A percentile compares a stretch with the other conserved stretches of the same genome.
phyloP scores from a whole-genome alignment of 768 basidiomycete genomes.

The Asterophora lycoperdoides region DNA sequence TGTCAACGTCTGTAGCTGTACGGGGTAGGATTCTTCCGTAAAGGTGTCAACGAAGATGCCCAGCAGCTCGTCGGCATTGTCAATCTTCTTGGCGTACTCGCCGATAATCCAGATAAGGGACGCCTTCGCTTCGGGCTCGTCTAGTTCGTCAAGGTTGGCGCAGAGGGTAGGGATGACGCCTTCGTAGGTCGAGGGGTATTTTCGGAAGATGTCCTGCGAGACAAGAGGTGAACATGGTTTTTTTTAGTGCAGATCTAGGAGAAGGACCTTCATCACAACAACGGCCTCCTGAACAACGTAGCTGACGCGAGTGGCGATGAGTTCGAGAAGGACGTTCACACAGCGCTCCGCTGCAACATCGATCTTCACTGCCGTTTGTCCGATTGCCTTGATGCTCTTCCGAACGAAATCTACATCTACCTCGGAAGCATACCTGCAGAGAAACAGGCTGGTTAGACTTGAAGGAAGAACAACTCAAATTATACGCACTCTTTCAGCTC shows the following conservation, averaged over 20 bases:
- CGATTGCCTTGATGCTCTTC: constrained; percentile 92
- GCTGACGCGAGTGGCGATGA: constrained; percentile 90
- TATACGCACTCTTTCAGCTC: constrained; percentile 87
- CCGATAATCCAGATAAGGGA: constrained; percentile 99
- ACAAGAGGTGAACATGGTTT: not conserved
- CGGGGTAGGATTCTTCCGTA: constrained; percentile 89
- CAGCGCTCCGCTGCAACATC: constrained; percentile 91
- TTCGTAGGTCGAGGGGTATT: constrained; percentile 95
- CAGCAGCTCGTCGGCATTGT: constrained; percentile 92
- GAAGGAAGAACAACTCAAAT: not conserved
- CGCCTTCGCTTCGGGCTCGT: constrained; percentile 97
- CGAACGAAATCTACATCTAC: constrained; percentile 98
- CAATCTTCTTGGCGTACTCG: constrained; percentile 96
- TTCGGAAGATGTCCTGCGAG: constrained; percentile 90
- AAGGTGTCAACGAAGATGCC: constrained; percentile 89
- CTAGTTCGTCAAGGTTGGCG: constrained; percentile 91
- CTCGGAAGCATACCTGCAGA: constrained; percentile 83
- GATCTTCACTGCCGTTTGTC: constrained; percentile 94
- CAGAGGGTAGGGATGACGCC: constrained; percentile 95
- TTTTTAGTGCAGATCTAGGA: not conserved
- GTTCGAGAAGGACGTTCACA: constrained; percentile 87
- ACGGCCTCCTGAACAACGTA: constrained; percentile 99
- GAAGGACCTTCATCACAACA: constrained; percentile 92
- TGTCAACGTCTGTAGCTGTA: constrained; percentile 82
- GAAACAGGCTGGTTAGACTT: constrained; percentile 1